Base-by-base conservation (phyloP, 768 basidiomycete species). In the Dioszegia crocea region DNA sequence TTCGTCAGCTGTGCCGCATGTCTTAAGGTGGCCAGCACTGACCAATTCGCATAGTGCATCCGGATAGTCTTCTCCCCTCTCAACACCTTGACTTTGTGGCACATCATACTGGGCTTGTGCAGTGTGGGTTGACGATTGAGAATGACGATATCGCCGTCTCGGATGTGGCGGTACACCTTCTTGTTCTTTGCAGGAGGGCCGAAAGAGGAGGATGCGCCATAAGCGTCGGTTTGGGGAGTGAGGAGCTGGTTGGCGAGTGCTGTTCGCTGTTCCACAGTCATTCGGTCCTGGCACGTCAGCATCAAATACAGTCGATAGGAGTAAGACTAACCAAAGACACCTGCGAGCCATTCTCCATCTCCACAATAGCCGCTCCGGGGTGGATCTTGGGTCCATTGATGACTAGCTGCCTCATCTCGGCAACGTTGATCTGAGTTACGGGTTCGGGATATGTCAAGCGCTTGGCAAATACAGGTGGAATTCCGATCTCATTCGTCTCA, bases 41-140 rank as follows among this genome's bases (percentile, higher is more conserved):
- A 94, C 92, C 94, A 99, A 73, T 99, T 99, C 24, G 96, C 94
- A 73, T 99, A 99, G 80, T 99, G 96, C 93, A 99, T 93, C 14
- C 96, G 84, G 74, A 99, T 98, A 0, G 96, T 98, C 81, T 97
- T 99, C 79, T 99, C 96, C 24, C 94, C 96, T 61, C 86, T 84
- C 62, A 99, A 77, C 19, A 98, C 88, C 57, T 87, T 86, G 16
- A 94, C 94, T 66, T 84, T 88, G 76, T 99, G 96, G 8, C 86
- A 87, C 96, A 99, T 99, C 94, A 99, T 99, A 81, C 89, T 91
- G 21, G 96, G 94, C 74, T 99, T 99, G 76, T 99, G 96, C 52
- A 99, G 82, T 1, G 96, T 98, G 6, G 96, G 96, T 80, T 99
- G 96, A 51, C 96, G 88, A 74, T 99, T 99, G 38, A 99, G 81